These are phyloP conservation scores for Malassezia cuniculi DNA, from an alignment of 1,284 basidiomycete species.

Conservation along the genomic window DNA sequence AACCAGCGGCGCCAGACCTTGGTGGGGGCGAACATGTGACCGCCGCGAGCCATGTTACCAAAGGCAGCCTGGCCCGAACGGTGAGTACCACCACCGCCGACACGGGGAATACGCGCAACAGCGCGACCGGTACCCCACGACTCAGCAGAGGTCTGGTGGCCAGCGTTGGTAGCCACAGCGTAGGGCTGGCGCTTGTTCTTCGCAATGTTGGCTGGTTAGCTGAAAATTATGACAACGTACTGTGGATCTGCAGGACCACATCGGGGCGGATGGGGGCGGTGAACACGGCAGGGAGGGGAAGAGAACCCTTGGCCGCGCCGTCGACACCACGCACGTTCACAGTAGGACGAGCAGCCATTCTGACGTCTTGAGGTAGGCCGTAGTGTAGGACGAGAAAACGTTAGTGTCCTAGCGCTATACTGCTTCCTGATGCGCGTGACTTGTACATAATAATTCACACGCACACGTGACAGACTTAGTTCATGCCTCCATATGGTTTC, in stretches of 20 bases:
- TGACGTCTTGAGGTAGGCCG: constrained; percentile 9
- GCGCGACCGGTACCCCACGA: constrained; percentile 99
- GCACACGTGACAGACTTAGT: constrained; percentile 13
- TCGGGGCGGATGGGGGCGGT: constrained; percentile 97
- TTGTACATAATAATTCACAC: constrained; percentile 12
- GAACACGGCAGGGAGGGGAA: constrained; percentile 89
- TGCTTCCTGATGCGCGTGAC: neutral
- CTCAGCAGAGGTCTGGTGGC: constrained; percentile 95
- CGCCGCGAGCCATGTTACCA: constrained; percentile 59
- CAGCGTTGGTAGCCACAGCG: constrained; percentile 91
- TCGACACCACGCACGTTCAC: constrained; percentile 44
- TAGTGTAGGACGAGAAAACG: constrained; percentile 14
- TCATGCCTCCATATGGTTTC: too few species aligned
- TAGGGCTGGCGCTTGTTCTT: constrained; percentile 99
- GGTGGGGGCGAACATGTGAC: constrained; percentile 99
- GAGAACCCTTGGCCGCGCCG: constrained; percentile 64
- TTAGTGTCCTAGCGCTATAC: neutral
- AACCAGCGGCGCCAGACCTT: constrained; percentile 99
- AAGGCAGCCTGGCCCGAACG: constrained; percentile 95
- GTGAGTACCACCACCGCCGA: constrained; percentile 95
- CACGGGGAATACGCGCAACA: constrained; percentile 99
- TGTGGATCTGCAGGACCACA: constrained; percentile 96
- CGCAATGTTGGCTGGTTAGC: constrained; percentile 74
- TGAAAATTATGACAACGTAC: too few species aligned
- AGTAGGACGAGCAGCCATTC: constrained; percentile 20